Evolutionary conservation across 2,329 filamentous ascomycete species (phyloP), one percentile per base, ranked within the genome.

Genomic region (Cucurbitaria berberidis): DNA sequence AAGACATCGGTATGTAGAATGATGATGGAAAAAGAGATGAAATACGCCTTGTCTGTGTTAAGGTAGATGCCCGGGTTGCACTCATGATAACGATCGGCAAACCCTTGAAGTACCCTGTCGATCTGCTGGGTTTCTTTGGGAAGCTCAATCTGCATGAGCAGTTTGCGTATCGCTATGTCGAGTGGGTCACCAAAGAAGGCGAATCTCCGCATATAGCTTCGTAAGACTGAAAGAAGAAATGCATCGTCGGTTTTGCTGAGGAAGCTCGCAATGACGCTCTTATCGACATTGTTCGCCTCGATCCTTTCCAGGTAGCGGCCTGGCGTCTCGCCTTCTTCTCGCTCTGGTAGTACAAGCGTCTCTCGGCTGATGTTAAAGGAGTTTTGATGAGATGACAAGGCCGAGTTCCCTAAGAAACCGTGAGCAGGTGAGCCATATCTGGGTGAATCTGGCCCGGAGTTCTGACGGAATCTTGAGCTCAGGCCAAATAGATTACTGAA

Each of bases 1-100:
- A 98, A 98, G n/a, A 96, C 91, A 71, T 99, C 95, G 0, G 95
- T 98, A 67, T 99, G 95, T 29, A 99, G 81, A 63, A 99, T 97
- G 54, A 99, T 84, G 51, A 99, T 86, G 1, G 93, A 98, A 72
- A 99, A 99, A 15, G 93, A 92, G 60, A 98, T 93, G 68, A 98
- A 96, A 74, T 98, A 97, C n/a, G 95, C 93, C 76, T 97, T 91
- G 68, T 98, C 95, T 65, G 62, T 45, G 32, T 88, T 88, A 21
- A 89, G 84, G 76, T 96, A 99, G 55, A 99, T 96, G 34, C 95
- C 93, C 2, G 95, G 95, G 66, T 99, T 99, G 77, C 95, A 99
- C 75, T 99, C 95, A 70, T 98, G 91, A 73, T 99, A 99, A 53
- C 95, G 86, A 72, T 99, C 95, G 0, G 95, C 91, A 76, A 99